Percentiles rank a stretch among this genome's conserved stretches.
Evolutionary conservation across 2,329 filamentous ascomycete species (phyloP).

Genomic region (Triangularia setosa): DNA sequence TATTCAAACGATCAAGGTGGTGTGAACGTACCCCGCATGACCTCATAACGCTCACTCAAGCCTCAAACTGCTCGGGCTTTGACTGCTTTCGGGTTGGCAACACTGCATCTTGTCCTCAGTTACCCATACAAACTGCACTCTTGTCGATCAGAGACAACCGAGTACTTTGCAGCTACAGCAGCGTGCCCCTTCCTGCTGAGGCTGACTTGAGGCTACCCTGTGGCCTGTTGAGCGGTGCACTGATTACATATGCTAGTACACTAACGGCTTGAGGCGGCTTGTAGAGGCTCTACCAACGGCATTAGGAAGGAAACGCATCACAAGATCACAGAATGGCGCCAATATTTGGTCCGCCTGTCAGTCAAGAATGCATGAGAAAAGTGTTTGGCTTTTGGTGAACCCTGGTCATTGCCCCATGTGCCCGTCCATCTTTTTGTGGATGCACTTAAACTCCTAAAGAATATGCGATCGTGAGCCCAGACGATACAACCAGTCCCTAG

Average conservation of each 20-base stretch:
- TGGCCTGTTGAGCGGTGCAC: too few species aligned
- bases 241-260: not conserved
- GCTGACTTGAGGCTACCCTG: not conserved
- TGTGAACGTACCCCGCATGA: not conserved
- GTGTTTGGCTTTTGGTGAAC: constrained; percentile 29
- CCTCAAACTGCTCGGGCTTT: not conserved
- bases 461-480: constrained; percentile 26
- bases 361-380: constrained; percentile 10
- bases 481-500: constrained; percentile 20
- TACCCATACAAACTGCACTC: not conserved
- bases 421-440: constrained; percentile 12
- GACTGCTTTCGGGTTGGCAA: not conserved
- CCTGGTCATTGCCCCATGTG: constrained; percentile 25
- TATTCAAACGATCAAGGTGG: not conserved
- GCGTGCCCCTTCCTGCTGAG: too few species aligned
- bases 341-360: not conserved
- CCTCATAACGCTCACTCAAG: not conserved
- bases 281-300: not conserved
- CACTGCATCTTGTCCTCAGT: not conserved
- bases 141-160: not conserved
- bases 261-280: not conserved
- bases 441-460: constrained; percentile 26
- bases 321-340: not conserved
- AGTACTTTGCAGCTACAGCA: too few species aligned
- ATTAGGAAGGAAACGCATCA: not conserved